A percentile compares a stretch with the other conserved stretches of the same genome.
Evolutionary conservation across 2,329 filamentous ascomycete genomes (phyloP).

Genomic region (Arthroderma sp.): DNA sequence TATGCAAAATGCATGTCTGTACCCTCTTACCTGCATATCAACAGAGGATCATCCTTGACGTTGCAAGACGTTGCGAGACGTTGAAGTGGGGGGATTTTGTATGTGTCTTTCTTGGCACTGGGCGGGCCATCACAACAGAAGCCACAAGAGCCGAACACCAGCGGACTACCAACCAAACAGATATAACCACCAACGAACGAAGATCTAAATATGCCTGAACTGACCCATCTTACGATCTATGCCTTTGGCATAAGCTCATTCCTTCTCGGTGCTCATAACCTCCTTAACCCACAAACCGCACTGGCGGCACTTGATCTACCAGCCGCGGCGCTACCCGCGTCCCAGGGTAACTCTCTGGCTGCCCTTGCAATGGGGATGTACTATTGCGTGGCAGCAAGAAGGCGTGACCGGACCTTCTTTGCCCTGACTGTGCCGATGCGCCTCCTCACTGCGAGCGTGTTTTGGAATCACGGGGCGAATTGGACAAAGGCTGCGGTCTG

Average conservation of each 20-base stretch:
- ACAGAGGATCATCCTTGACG: no score
- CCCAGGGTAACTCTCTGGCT: neutral
- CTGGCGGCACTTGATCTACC: neutral
- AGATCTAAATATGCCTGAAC: neutral
- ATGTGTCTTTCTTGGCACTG: no score
- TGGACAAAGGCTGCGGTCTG: neutral
- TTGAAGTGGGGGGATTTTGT: no score
- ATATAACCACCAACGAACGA: no score
- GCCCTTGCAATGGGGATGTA: slow-evolving; percentile 1
- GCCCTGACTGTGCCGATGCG: slow-evolving; percentile 8
- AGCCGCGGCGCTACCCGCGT: neutral
- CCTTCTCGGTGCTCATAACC: slow-evolving; percentile 3
- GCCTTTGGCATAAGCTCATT: neutral
- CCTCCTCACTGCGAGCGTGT: neutral
- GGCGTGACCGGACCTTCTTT: slow-evolving; percentile 11
- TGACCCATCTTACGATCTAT: slow-evolving; percentile 1
- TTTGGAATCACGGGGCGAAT: neutral
- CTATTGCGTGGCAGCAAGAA: neutral
- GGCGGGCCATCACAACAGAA: no score
- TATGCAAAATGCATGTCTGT: no score
- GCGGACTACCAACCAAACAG: no score
- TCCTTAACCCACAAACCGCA: slow-evolving; percentile 4
- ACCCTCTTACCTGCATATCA: no score
- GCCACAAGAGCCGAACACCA: no score
- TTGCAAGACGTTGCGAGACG: no score